phyloP scores from a whole-genome alignment of 116 monocot genomes.

The Zostera marina region DNA sequence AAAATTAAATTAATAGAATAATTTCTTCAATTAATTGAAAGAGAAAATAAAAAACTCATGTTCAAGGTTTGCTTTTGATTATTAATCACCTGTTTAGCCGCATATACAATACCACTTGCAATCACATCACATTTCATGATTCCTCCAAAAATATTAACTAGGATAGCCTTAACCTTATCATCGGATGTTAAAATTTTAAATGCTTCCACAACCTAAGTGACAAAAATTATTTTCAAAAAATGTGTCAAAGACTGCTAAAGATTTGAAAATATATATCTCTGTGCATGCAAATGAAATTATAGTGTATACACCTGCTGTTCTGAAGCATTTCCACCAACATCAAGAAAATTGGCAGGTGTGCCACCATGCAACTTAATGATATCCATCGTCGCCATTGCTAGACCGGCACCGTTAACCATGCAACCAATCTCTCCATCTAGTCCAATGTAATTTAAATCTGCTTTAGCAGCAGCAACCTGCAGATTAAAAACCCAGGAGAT shows the following conservation, averaged over 20 bases:
- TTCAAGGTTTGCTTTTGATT: background rate
- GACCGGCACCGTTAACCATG: conserved; percentile 97
- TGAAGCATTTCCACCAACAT: conserved; percentile 96
- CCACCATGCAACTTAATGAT: conserved; percentile 94
- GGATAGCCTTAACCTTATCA: conserved; percentile 91
- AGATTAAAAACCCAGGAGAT: conserved; percentile 1
- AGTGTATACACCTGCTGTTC: conserved; percentile 56
- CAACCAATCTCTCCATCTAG: conserved; percentile 96
- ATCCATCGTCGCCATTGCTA: conserved; percentile 99
- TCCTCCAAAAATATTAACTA: conserved; percentile 96
- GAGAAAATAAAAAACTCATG: background rate
- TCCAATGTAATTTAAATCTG: conserved; percentile 94
- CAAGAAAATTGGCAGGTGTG: conserved; percentile 76
- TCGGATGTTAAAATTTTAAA: conserved; percentile 93
- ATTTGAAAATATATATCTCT: background rate
- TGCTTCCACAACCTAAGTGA: conserved; percentile 78
- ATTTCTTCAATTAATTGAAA: background rate
- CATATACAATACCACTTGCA: conserved; percentile 96
- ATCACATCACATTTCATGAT: conserved; percentile 99
- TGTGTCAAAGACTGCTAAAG: too few relatives aligned
- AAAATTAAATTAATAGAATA: too few relatives aligned
- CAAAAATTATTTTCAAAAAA: background rate
- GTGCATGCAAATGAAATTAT: background rate
- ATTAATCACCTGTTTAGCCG: conserved; percentile 67
- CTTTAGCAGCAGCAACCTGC: conserved; percentile 89